These are phyloP conservation scores for Yamadazyma buinensis DNA, from an alignment of 1,139 yeast genomes.

Conservation along the genomic window DNA sequence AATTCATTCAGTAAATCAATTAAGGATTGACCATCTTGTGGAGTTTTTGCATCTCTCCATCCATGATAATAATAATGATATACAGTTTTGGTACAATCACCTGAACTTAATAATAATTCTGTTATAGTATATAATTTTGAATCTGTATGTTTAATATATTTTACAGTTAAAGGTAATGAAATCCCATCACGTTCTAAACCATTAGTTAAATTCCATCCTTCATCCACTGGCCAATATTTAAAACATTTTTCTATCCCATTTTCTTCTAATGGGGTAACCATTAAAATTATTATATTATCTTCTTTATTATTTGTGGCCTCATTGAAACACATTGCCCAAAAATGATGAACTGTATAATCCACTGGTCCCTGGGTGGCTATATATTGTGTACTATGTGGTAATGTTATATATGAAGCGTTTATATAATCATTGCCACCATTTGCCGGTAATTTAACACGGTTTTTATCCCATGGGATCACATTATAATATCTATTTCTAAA, in stretches of 20 bases:
- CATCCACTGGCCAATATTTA: conserved; percentile 63
- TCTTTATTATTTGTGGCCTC: conserved; percentile 34
- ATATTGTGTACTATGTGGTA: conserved; percentile 19
- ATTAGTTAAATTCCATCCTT: conserved; percentile 19
- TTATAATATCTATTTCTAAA: conserved; percentile 38
- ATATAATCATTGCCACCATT: conserved; percentile 32
- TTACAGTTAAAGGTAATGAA: conserved; percentile 20
- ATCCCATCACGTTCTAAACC: conserved; percentile 22
- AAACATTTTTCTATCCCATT: conserved; percentile 48
- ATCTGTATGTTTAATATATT: conserved; percentile 17
- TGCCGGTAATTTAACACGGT: conserved; percentile 30
- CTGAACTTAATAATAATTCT: conserved; percentile 21
- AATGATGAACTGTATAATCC: conserved; percentile 55
- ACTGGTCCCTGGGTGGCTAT: conserved; percentile 64
- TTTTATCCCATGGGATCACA: conserved; percentile 41
- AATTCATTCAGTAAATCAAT: conserved; percentile 25
- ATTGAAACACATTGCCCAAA: conserved; percentile 81
- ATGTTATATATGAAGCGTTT: conserved; percentile 37
- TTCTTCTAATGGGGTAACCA: conserved; percentile 71
- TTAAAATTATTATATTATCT: conserved; percentile 57
- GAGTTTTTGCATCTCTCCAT: conserved; percentile 58
- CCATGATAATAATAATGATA: conserved; percentile 50
- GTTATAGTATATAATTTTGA: conserved; percentile 23
- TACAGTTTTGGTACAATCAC: conserved; percentile 32
- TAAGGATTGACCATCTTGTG: conserved; percentile 41